Percentiles rank a stretch among this genome's conserved stretches.
Conservation (phyloP, 208 protist species). For the Acanthamoeba triangularis region DNA sequence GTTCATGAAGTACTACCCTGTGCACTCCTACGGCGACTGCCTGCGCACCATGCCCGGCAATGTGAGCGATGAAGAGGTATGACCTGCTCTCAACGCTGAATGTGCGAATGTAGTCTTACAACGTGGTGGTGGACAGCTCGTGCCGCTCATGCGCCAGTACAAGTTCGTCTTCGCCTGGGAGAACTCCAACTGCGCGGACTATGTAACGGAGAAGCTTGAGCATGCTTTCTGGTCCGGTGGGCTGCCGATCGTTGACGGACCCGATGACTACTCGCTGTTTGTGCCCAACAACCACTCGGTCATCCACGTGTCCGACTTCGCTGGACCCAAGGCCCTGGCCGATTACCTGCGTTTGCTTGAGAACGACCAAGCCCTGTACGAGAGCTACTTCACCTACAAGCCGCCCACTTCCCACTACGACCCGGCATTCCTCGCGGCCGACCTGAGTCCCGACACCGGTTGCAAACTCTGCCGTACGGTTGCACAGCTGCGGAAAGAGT, state of each 20-base stretch:
- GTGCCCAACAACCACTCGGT: constrained; percentile 76
- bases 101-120: no score
- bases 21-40: constrained; percentile 39
- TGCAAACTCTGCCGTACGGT: constrained; percentile 6
- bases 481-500: neutral
- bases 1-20: constrained; percentile 67
- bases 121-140: neutral
- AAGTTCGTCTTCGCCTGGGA: constrained; percentile 71
- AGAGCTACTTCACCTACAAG: constrained; percentile 80
- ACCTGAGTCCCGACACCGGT: neutral
- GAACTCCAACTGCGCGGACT: constrained; percentile 73
- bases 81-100: no score
- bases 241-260: constrained; percentile 62
- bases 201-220: constrained; percentile 79
- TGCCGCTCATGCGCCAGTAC: constrained; percentile 3
- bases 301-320: constrained; percentile 84
- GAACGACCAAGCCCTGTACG: constrained; percentile 79
- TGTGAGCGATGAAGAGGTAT: neutral
- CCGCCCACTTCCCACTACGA: neutral
- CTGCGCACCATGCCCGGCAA: constrained; percentile 30
- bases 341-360: constrained; percentile 84
- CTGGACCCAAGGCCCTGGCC: constrained; percentile 77
- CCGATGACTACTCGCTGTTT: constrained; percentile 64
- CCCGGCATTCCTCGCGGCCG: constrained; percentile 15
- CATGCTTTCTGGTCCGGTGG: neutral